Percentiles rank a stretch among this genome's conserved stretches.
Conservation (phyloP, 1,284 basidiomycete genomes). For the Apiotrichum domesticum region DNA sequence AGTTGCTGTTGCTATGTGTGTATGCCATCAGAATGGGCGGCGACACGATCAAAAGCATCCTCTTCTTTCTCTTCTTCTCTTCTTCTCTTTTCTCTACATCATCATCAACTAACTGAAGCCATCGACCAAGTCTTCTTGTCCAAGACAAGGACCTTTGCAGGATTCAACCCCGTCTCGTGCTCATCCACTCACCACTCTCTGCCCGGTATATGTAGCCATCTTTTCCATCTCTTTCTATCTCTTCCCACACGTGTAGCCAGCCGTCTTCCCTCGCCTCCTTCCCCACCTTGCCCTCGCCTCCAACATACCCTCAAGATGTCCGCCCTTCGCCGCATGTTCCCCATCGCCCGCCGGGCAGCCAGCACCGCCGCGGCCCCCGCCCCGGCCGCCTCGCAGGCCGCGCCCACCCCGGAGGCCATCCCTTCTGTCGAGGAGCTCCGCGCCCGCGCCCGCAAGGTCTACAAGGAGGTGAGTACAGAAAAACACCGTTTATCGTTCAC, state of each 20-base stretch:
- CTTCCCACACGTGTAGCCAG: no score
- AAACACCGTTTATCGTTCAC: neutral
- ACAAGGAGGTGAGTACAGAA: slow-evolving; percentile 41
- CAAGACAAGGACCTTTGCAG: no score
- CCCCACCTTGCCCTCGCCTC: neutral
- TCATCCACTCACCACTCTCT: no score
- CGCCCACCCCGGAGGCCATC: neutral
- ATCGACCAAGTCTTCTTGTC: no score
- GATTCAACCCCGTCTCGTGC: no score
- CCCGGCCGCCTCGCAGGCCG: neutral
- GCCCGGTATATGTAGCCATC: no score
- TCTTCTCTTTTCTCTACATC: no score
- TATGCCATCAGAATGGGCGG: no score
- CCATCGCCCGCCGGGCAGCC: slow-evolving; percentile 9
- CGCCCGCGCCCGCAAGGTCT: slow-evolving; percentile 40
- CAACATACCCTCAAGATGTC: slow-evolving; percentile 4
- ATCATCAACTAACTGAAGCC: no score
- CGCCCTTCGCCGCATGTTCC: slow-evolving; percentile 5
- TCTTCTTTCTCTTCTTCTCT: no score
- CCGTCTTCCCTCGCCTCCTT: neutral
- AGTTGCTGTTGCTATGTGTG: no score
- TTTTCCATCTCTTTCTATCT: neutral
- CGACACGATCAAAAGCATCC: no score
- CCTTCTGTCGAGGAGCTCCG: slow-evolving; percentile 24
- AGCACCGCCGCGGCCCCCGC: slow-evolving; percentile 9